These are phyloP conservation scores for Suillus subaureus DNA, from an alignment of 768 basidiomycete species.

Conservation along the genomic window DNA sequence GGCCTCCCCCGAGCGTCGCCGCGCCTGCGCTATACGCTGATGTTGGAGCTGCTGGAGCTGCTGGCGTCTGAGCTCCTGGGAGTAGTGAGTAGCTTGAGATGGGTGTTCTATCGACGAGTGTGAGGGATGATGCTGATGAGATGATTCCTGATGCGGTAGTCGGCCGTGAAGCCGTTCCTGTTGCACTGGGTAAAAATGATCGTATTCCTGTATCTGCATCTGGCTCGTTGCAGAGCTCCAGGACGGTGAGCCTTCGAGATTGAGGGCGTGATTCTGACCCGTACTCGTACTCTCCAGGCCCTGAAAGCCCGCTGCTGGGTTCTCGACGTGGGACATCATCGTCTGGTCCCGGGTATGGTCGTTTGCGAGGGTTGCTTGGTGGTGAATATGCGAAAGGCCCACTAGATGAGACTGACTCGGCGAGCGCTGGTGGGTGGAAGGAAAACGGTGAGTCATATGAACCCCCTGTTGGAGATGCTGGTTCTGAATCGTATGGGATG, in stretches of 20 bases:
- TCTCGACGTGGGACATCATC: constrained; percentile 47
- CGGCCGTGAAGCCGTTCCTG: constrained; percentile 41
- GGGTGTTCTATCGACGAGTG: constrained; percentile 51
- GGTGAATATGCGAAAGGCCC: constrained; percentile 37
- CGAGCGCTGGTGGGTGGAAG: constrained; percentile 68
- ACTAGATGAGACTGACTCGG: constrained; percentile 34
- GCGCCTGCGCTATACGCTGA: constrained; percentile 36
- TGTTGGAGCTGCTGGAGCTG: constrained; percentile 43
- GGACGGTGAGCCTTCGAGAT: constrained; percentile 78
- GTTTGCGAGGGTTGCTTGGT: constrained; percentile 55
- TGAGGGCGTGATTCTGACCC: constrained; percentile 76
- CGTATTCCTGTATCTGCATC: constrained; percentile 46
- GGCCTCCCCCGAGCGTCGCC: constrained; percentile 36
- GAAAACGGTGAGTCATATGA: constrained; percentile 72
- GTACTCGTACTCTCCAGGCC: constrained; percentile 58
- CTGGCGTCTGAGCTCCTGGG: constrained; percentile 50
- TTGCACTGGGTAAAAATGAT: constrained; percentile 45
- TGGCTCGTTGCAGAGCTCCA: constrained; percentile 87
- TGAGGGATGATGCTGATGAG: constrained; percentile 49
- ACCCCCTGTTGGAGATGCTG: constrained; percentile 19
- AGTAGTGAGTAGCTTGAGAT: constrained; percentile 40
- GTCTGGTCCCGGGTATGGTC: constrained; percentile 54
- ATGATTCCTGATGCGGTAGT: constrained; percentile 48
- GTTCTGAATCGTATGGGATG: constrained; percentile 29
- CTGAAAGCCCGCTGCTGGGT: constrained; percentile 28